phyloP scores from a whole-genome alignment of 176 grass and related monocot genomes.

The Aegilops longissima region DNA sequence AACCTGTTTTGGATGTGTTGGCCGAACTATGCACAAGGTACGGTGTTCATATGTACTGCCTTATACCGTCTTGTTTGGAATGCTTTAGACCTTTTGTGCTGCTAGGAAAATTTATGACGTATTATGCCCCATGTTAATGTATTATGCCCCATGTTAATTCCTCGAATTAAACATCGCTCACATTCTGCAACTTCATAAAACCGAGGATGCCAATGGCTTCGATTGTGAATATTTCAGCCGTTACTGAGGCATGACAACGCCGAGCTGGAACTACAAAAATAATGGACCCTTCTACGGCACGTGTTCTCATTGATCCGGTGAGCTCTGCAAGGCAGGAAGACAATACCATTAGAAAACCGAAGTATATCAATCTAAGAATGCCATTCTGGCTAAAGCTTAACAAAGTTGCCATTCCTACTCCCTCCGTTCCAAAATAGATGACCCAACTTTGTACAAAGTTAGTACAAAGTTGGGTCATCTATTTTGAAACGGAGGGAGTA shows the following conservation, averaged over 20 bases:
- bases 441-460: too few species aligned
- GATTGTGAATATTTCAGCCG: neutral
- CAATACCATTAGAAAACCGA: constrained; percentile 4
- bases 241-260: neutral
- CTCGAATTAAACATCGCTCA: neutral
- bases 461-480: too few species aligned
- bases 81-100: neutral
- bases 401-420: neutral
- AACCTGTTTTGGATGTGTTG: neutral
- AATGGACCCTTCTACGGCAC: neutral
- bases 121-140: neutral
- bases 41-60: neutral
- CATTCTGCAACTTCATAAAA: neutral
- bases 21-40: neutral
- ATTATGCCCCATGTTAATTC: neutral
- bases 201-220: neutral
- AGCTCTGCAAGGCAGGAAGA: constrained; percentile 28
- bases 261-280: constrained; percentile 7
- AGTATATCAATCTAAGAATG: neutral
- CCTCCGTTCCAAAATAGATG: too few species aligned
- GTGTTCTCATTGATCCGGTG: constrained; percentile 18
- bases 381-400: neutral
- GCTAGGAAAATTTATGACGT: neutral
- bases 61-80: neutral
- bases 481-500: neutral